Evolutionary conservation across 1,284 basidiomycete species (phyloP).

Genomic region (Entoloma clypeatum): DNA sequence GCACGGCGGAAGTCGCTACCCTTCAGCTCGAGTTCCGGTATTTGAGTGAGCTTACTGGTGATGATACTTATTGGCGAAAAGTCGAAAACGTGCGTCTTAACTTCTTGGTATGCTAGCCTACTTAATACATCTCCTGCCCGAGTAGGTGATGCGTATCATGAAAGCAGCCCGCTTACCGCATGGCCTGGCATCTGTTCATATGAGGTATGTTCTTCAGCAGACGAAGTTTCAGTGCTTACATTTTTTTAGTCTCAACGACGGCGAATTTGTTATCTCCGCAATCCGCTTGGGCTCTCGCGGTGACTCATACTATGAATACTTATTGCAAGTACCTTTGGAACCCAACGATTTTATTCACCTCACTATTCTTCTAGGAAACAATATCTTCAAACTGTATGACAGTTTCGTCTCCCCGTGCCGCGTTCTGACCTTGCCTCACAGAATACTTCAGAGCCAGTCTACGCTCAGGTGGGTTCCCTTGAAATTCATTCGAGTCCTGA

Average conservation of each 20-base stretch:
- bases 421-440: constrained; percentile 27
- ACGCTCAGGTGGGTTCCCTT: constrained; percentile 55
- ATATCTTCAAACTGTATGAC: constrained; percentile 69
- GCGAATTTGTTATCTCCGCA: constrained; percentile 40
- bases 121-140: background rate
- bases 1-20: constrained; percentile 82
- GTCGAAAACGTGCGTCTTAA: constrained; percentile 59
- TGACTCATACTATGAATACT: constrained; percentile 94
- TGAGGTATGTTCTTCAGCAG: constrained; percentile 55
- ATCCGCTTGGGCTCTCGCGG: constrained; percentile 91
- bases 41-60: constrained; percentile 75
- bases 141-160: constrained; percentile 71
- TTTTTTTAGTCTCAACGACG: background rate
- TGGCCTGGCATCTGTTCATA: constrained; percentile 82
- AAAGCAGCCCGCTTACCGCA: constrained; percentile 59
- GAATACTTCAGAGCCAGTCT: constrained; percentile 77
- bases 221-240: too few species aligned
- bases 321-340: constrained; percentile 52
- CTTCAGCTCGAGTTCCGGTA: constrained; percentile 91
- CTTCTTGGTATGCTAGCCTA: background rate
- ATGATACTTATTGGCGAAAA: constrained; percentile 78
- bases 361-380: constrained; percentile 57
- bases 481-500: background rate
- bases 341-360: background rate
- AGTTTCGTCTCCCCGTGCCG: background rate